These are phyloP conservation scores for Elongisporangium senticosum DNA, from an alignment of 352 stramenopile species.

Conservation along the genomic window DNA sequence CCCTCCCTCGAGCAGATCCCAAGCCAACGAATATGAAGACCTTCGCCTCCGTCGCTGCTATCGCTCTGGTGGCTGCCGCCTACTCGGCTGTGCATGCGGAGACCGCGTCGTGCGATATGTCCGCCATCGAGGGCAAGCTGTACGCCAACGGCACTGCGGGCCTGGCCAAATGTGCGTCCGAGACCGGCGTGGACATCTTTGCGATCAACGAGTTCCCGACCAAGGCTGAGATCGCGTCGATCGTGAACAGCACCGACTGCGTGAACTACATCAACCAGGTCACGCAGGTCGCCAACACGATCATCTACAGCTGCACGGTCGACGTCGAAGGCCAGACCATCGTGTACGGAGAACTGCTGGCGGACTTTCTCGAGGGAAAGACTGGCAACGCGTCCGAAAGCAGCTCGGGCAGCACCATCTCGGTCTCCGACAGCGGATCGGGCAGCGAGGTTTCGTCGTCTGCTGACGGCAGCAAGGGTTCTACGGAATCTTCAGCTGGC, in stretches of 20 bases:
- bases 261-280: conserved; percentile 70
- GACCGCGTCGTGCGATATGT: conserved; percentile 35
- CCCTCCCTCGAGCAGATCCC: conserved; percentile 11
- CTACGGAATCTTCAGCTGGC: conserved; percentile 4
- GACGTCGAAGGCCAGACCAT: conserved; percentile 30
- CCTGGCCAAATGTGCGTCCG: conserved; percentile 19
- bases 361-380: conserved; percentile 43
- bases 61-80: conserved; percentile 16
- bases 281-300: conserved; percentile 45
- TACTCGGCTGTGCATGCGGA: conserved; percentile 14
- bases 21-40: conserved; percentile 22
- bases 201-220: conserved; percentile 30
- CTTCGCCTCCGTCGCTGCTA: background rate
- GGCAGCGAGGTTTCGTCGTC: conserved; percentile 11
- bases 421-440: conserved; percentile 21
- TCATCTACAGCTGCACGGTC: conserved; percentile 42
- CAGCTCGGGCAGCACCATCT: conserved; percentile 16
- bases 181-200: conserved; percentile 52
- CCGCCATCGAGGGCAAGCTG: conserved; percentile 38
- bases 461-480: conserved; percentile 6
- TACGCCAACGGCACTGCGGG: conserved; percentile 43
- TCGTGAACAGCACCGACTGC: conserved; percentile 46
- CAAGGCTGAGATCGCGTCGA: conserved; percentile 27
- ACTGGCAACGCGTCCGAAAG: conserved; percentile 55
- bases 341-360: conserved; percentile 33